Base-by-base conservation (phyloP, 106 monocot species). In the Allium sativum region DNA sequence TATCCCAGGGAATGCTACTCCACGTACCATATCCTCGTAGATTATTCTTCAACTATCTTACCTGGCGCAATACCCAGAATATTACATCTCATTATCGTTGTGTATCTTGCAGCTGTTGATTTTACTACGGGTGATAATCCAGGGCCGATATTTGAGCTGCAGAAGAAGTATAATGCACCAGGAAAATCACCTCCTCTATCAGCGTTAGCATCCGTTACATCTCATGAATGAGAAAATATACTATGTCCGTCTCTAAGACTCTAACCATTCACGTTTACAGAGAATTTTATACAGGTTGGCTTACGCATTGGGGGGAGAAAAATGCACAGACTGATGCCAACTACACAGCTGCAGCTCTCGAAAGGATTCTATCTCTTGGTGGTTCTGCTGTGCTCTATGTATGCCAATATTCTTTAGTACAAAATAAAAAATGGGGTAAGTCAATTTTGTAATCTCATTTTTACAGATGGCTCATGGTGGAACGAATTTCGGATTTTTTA, bases 221-320 rank as follows among this genome's bases (percentile, higher is more conserved):
- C 5, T 31, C 31, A 31, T 31, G 31, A 31, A 3, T 31, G 31
- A 31, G 5, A 31, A 31, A 3, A 31, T 31, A 13, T 45, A 70
- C 44, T 45, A 6, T 46, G 52, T 62, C 10, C 57, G 69, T n/a
- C 9, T 12, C 54, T 17, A 68, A 44, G 18, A 7, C 15, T 44
- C 7, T n/a, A 53, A 51, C 22, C 48, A 60, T 54, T 16, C 58
- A 58, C 53, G 15, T 73, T 66, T 56, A 41, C 73, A 98, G 96
- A 52, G 96, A 98, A 74, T 98, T 98, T 73, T 98, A 98, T 70
- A 98, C 96, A 18, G 96, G 96, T 54, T 98, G 96, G 96, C 84
- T 98, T 44, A 98, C 96, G 53, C 96, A 98, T 65, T 98, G 96
- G 96, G 82, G 91, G 41, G 96, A 98, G 56, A 65, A 59, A 10